Percentiles rank a stretch among this genome's conserved stretches.
Conservation (phyloP, 306 rosid species). For the Myrica gale region DNA sequence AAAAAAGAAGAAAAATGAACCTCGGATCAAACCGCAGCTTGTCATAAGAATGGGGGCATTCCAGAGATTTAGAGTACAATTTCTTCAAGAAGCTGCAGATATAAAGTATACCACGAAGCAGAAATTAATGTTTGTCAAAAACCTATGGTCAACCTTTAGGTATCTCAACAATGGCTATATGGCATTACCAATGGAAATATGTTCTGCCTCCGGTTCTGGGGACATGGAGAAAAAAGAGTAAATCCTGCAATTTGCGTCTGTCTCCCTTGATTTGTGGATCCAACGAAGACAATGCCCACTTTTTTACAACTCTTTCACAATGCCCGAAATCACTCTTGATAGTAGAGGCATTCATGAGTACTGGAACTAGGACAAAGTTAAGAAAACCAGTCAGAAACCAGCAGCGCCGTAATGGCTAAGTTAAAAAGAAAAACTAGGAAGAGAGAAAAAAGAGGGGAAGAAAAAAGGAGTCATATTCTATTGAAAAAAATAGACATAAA, state of each 20-base stretch:
- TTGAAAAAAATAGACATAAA: not conserved
- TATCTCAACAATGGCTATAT: not conserved
- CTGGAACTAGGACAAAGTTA: constrained; percentile 19
- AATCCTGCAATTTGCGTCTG: constrained; percentile 64
- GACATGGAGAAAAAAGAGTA: constrained; percentile 87
- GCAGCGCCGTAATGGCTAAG: constrained; percentile 10
- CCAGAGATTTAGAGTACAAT: constrained; percentile 71
- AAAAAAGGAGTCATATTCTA: not conserved
- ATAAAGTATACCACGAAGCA: constrained; percentile 32
- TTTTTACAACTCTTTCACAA: constrained; percentile 70
- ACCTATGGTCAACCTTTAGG: not conserved
- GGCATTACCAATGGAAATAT: constrained; percentile 75
- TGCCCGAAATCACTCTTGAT: constrained; percentile 42
- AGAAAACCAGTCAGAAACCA: not conserved
- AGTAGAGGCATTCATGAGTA: constrained; percentile 46
- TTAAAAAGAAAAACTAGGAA: constrained; percentile 12
- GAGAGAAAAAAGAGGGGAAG: not conserved
- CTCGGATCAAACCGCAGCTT: constrained; percentile 97
- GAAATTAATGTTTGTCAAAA: constrained; percentile 18
- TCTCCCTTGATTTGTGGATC: constrained; percentile 54
- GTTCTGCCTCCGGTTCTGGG: constrained; percentile 98
- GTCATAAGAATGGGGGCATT: constrained; percentile 96
- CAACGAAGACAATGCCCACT: constrained; percentile 70
- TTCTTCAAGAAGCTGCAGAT: constrained; percentile 72
- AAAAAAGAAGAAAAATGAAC: constrained; percentile 35